Percentiles rank a stretch among this genome's conserved stretches.
Conservation (phyloP, 805 yeast genomes). For the Candida succiphila region DNA sequence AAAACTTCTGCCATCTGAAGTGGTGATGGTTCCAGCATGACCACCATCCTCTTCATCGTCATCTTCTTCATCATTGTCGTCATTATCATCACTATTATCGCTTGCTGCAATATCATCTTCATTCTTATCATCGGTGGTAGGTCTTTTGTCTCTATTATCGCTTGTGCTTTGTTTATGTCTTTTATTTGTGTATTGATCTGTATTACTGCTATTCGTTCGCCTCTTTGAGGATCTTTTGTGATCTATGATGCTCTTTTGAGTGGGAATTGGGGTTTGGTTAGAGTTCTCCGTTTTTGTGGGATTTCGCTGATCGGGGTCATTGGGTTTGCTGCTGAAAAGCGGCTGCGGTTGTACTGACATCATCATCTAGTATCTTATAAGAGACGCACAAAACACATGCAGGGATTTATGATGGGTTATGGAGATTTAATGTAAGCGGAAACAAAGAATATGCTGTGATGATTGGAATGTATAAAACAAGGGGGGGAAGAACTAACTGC, state of each 20-base stretch:
- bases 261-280: background rate
- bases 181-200: background rate
- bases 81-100: background rate
- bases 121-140: background rate
- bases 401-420: no score
- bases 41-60: background rate
- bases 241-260: background rate
- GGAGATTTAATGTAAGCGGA: no score
- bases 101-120: background rate
- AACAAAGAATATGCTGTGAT: no score
- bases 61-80: background rate
- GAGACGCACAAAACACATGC: no score
- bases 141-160: background rate
- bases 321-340: background rate
- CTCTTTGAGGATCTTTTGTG: background rate
- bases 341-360: conserved; percentile 4
- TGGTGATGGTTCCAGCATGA: conserved; percentile 4
- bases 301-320: background rate
- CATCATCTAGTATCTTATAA: no score
- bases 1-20: no score
- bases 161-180: background rate
- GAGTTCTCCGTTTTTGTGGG: no score
- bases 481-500: no score
- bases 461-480: no score
- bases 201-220: background rate